A percentile compares a stretch with the other conserved stretches of the same genome.
These are phyloP conservation scores for Populus hybrid DNA, from an alignment of 441 rosid species.

Conservation along the genomic window DNA sequence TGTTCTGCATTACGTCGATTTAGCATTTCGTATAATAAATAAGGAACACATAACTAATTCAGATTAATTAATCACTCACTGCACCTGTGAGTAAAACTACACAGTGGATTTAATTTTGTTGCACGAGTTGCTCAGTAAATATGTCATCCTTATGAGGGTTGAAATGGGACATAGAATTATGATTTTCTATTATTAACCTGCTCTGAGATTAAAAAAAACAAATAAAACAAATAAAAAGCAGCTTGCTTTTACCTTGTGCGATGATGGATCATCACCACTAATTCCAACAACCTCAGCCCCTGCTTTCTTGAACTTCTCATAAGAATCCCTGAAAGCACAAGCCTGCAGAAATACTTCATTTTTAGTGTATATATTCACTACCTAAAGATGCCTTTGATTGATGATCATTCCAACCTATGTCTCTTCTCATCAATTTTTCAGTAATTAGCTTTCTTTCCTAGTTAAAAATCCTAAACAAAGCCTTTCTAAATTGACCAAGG, in stretches of 20 bases:
- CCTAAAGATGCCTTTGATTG: neutral
- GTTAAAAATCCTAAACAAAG: neutral
- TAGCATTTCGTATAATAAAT: neutral
- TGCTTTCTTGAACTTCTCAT: slow-evolving; percentile 96
- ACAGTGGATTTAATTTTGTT: neutral
- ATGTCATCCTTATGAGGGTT: neutral
- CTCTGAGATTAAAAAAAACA: neutral
- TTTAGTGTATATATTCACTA: neutral
- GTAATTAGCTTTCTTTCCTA: neutral
- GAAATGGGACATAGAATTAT: neutral
- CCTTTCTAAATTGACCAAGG: neutral
- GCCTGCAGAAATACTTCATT: slow-evolving; percentile 46
- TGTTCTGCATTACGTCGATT: neutral
- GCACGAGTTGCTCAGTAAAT: neutral
- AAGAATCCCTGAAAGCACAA: slow-evolving; percentile 94
- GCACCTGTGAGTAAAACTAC: neutral
- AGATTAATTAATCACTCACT: neutral
- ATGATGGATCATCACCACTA: slow-evolving; percentile 79
- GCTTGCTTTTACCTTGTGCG: slow-evolving; percentile 66
- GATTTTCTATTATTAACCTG: neutral
- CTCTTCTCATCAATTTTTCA: neutral
- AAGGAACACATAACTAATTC: neutral
- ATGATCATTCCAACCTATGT: neutral
- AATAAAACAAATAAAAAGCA: neutral
- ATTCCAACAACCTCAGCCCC: slow-evolving; percentile 95